These are phyloP conservation scores for Torulaspora delbrueckii DNA, from an alignment of 805 yeast species.

Conservation along the genomic window DNA sequence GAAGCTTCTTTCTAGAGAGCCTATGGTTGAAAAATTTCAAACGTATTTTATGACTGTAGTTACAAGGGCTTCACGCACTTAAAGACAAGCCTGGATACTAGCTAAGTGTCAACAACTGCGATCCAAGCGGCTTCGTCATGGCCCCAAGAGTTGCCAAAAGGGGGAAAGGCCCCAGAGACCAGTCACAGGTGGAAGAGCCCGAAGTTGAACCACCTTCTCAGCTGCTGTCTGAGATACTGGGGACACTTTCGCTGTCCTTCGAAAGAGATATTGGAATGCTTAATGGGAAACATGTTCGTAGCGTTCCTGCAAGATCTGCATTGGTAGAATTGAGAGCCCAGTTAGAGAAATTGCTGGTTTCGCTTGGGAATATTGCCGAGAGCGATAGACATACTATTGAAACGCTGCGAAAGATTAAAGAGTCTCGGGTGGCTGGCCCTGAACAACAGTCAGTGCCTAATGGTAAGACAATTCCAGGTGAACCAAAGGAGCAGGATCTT, in stretches of 20 bases:
- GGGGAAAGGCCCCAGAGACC: constrained; percentile 27
- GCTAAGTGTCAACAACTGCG: no score
- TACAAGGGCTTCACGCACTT: neutral
- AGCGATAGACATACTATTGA: constrained; percentile 24
- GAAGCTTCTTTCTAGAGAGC: neutral
- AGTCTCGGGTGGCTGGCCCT: constrained; percentile 1
- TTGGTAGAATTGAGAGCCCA: constrained; percentile 42
- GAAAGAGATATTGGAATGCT: constrained; percentile 57
- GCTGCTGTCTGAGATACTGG: constrained; percentile 47
- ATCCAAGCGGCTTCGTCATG: neutral
- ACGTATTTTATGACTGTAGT: neutral
- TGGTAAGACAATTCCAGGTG: neutral
- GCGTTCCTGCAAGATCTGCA: constrained; percentile 39
- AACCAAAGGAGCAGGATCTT: neutral
- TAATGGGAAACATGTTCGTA: constrained; percentile 52
- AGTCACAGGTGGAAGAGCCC: constrained; percentile 26
- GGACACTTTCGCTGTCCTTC: constrained; percentile 49
- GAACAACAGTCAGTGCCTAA: neutral
- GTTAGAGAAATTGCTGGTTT: constrained; percentile 28
- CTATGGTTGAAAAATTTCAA: constrained; percentile 2
- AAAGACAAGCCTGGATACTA: neutral
- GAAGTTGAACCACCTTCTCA: constrained; percentile 37
- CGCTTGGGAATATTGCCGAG: constrained; percentile 22
- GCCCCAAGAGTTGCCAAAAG: constrained; percentile 21
- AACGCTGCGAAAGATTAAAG: constrained; percentile 6